These are phyloP conservation scores for Puccinia triticina DNA, from an alignment of 1,284 basidiomycete genomes.

Conservation along the genomic window DNA sequence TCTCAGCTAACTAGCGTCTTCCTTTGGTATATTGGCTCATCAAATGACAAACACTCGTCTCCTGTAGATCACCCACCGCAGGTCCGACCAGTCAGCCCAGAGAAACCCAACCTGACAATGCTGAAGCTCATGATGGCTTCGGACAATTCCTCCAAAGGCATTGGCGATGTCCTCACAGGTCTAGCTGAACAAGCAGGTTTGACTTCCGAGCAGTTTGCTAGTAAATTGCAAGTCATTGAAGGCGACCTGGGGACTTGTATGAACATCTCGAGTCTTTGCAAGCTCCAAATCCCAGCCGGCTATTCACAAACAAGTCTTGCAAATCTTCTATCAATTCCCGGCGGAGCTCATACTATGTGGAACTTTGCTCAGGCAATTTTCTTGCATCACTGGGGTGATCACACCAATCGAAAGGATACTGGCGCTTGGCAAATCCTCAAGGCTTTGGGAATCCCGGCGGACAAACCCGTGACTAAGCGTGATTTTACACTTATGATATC, in stretches of 20 bases:
- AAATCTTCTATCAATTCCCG: constrained; percentile 18
- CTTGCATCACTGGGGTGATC: constrained; percentile 5
- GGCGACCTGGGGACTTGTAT: constrained; percentile 28
- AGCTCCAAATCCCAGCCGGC: neutral
- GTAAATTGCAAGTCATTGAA: constrained; percentile 4
- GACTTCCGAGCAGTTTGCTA: neutral
- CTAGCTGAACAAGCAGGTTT: neutral
- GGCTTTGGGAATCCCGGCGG: neutral
- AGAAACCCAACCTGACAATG: constrained; percentile 18
- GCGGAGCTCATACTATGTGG: constrained; percentile 37
- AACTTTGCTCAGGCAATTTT: constrained; percentile 12
- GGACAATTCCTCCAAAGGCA: constrained; percentile 16
- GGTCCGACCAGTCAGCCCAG: neutral
- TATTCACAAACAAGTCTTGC: neutral
- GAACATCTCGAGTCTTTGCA: neutral
- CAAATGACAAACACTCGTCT: neutral
- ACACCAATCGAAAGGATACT: neutral
- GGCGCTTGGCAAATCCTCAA: neutral
- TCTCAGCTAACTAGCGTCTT: constrained; percentile 3
- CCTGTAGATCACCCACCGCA: constrained; percentile 2
- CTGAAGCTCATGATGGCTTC: constrained; percentile 33
- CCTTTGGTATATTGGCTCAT: neutral
- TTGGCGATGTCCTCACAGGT: constrained; percentile 8
- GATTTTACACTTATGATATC: constrained; percentile 24
- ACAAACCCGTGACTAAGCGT: constrained; percentile 4